A percentile compares a stretch with the other conserved stretches of the same genome.
Conservation (phyloP, 116 monocot genomes). For the Papilionanthe hybrid region DNA sequence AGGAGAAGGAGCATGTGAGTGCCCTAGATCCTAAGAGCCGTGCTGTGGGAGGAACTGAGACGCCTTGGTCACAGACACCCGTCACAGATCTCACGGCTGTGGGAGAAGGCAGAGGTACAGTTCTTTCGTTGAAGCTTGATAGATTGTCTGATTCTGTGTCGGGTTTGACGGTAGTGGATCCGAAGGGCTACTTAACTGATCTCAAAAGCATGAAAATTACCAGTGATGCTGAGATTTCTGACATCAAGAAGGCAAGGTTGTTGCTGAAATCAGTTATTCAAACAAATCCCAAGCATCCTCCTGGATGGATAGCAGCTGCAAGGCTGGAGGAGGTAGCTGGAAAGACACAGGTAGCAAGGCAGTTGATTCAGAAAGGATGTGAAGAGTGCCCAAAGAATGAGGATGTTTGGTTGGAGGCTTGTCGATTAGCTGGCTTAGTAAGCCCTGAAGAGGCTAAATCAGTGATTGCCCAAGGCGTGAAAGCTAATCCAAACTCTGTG, state of each 20-base stretch:
- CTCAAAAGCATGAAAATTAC: slow-evolving; percentile 99
- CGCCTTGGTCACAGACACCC: slow-evolving; percentile 87
- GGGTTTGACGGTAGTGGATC: slow-evolving; percentile 87
- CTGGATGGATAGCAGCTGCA: slow-evolving; percentile 97
- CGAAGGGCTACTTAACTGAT: slow-evolving; percentile 94
- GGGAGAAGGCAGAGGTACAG: slow-evolving; percentile 93
- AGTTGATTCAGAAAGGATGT: slow-evolving; percentile 91
- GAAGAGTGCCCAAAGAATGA: slow-evolving; percentile 97
- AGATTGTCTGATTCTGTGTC: slow-evolving; percentile 94
- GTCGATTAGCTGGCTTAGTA: slow-evolving; percentile 40
- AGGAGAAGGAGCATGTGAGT: slow-evolving; percentile 92
- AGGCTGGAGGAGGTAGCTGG: slow-evolving; percentile 97
- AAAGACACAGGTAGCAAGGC: slow-evolving; percentile 84
- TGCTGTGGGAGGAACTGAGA: slow-evolving; percentile 79
- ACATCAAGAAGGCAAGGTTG: slow-evolving; percentile 92
- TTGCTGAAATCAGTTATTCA: slow-evolving; percentile 91
- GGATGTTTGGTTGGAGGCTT: slow-evolving; percentile 98
- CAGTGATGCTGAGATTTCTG: slow-evolving; percentile 96
- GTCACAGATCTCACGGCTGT: slow-evolving; percentile 96
- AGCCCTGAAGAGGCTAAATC: slow-evolving; percentile 87
- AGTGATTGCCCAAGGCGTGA: slow-evolving; percentile 88
- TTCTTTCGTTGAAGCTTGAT: slow-evolving; percentile 88
- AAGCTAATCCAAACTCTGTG: slow-evolving; percentile 78
- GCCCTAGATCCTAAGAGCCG: slow-evolving; percentile 93
- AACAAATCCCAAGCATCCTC: slow-evolving; percentile 95